Percentiles rank a stretch among this genome's conserved stretches.
Evolutionary conservation across 345 rosid species (phyloP).

Genomic region (Rhizophora mangle): DNA sequence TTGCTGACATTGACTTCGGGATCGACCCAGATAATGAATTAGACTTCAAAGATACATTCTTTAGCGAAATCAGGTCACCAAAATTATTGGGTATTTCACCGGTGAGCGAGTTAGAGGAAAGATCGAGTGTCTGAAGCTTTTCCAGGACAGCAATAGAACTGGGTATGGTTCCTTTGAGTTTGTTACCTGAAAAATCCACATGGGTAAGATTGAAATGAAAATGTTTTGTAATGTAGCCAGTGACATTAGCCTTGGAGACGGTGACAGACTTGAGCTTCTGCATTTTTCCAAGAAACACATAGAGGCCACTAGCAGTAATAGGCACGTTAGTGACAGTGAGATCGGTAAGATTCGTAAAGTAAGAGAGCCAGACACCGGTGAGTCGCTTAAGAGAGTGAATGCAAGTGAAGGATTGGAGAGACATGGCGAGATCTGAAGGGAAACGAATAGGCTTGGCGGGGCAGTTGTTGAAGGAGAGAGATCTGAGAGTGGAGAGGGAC

Average conservation of each 20-base stretch:
- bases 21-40: conserved; percentile 79
- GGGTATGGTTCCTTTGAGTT: conserved; percentile 67
- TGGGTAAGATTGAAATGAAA: conserved; percentile 52
- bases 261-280: conserved; percentile 51
- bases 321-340: conserved; percentile 60
- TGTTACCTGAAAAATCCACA: conserved; percentile 73
- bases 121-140: conserved; percentile 55
- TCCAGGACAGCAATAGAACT: conserved; percentile 62
- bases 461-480: conserved; percentile 71
- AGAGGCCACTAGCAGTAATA: conserved; percentile 64
- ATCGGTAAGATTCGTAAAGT: conserved; percentile 70
- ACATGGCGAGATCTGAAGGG: conserved; percentile 62
- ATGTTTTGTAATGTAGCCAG: conserved; percentile 60
- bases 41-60: conserved; percentile 62
- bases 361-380: conserved; percentile 67
- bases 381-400: conserved; percentile 59
- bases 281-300: conserved; percentile 73
- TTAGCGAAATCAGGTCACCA: conserved; percentile 68
- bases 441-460: conserved; percentile 52
- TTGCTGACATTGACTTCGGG: conserved; percentile 73
- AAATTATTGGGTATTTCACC: conserved; percentile 64
- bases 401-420: conserved; percentile 61
- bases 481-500: conserved; percentile 65
- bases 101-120: conserved; percentile 55
- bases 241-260: conserved; percentile 61